Percentiles rank a stretch among this genome's conserved stretches.
Conservation (phyloP, 225 moss, liverwort and hornwort species). For the Asterella californica region DNA sequence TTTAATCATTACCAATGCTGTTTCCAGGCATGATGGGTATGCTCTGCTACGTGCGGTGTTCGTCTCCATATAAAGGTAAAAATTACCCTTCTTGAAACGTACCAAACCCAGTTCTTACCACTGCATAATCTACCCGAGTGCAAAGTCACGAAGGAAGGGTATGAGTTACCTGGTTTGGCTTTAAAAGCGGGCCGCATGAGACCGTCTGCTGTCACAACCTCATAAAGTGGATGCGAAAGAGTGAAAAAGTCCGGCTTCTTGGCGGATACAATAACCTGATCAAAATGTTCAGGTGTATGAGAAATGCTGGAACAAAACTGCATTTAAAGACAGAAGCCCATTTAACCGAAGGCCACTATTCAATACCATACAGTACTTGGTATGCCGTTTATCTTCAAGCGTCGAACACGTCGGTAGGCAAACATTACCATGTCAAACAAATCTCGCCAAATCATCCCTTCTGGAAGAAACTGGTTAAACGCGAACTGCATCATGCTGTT, state of each 20-base stretch:
- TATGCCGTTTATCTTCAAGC: not conserved
- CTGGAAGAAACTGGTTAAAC: constrained; percentile 77
- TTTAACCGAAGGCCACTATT: not conserved
- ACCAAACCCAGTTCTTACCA: not conserved
- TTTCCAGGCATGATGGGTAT: not conserved
- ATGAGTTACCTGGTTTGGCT: constrained; percentile 65
- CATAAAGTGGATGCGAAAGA: constrained; percentile 80
- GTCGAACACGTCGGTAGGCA: not conserved
- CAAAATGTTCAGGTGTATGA: not conserved
- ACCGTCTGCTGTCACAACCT: constrained; percentile 82
- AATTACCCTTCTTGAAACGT: not conserved
- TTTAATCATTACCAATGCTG: not conserved
- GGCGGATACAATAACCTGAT: constrained; percentile 85
- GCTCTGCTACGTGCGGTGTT: not conserved
- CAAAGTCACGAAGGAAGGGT: constrained; percentile 6
- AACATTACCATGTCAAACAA: constrained; percentile 80
- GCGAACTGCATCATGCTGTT: constrained; percentile 94
- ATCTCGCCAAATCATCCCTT: constrained; percentile 75
- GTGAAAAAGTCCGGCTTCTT: constrained; percentile 91
- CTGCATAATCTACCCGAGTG: not conserved
- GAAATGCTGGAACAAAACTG: not conserved
- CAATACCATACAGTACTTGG: not conserved
- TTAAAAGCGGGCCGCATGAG: constrained; percentile 90
- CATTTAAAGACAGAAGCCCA: not conserved
- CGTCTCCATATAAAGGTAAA: not conserved